Conservation (phyloP, 2,329 filamentous ascomycete genomes). For the Rutstroemia sp. region DNA sequence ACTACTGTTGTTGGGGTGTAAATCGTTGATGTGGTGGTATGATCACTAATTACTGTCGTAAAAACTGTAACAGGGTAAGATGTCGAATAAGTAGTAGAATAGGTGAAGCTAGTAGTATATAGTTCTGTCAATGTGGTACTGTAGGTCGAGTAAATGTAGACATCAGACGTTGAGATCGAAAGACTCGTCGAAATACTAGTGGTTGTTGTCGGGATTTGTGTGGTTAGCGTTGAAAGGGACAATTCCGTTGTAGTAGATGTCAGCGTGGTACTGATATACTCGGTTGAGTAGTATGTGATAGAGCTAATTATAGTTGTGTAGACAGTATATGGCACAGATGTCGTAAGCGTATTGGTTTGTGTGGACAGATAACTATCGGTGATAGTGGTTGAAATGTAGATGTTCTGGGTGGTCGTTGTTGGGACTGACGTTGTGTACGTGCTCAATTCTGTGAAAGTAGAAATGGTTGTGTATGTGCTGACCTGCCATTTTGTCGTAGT, state of each 20-base stretch:
- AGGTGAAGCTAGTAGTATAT: neutral
- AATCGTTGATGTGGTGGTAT: neutral
- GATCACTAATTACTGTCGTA: slow-evolving; percentile 4
- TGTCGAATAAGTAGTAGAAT: neutral
- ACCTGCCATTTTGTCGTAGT: slow-evolving; percentile 12
- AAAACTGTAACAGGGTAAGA: neutral
- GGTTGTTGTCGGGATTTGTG: neutral
- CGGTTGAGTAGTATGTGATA: neutral
- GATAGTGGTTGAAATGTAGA: slow-evolving; percentile 2
- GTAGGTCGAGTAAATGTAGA: slow-evolving; percentile 3
- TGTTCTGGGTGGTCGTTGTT: neutral
- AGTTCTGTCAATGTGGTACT: neutral
- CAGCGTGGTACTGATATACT: neutral
- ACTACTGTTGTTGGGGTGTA: neutral
- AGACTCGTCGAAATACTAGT: neutral
- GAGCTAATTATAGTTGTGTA: slow-evolving; percentile 2
- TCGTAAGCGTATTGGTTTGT: neutral
- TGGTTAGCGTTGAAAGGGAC: neutral
- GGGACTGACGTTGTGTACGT: neutral
- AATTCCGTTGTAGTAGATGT: neutral
- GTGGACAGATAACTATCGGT: neutral
- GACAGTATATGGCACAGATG: neutral
- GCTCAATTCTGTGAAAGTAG: neutral
- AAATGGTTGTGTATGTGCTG: slow-evolving; percentile 14
- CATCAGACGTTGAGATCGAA: neutral